These are phyloP conservation scores for Mortierella sp. DNA, from an alignment of 371 early-diverging fungal genomes.

Conservation along the genomic window DNA sequence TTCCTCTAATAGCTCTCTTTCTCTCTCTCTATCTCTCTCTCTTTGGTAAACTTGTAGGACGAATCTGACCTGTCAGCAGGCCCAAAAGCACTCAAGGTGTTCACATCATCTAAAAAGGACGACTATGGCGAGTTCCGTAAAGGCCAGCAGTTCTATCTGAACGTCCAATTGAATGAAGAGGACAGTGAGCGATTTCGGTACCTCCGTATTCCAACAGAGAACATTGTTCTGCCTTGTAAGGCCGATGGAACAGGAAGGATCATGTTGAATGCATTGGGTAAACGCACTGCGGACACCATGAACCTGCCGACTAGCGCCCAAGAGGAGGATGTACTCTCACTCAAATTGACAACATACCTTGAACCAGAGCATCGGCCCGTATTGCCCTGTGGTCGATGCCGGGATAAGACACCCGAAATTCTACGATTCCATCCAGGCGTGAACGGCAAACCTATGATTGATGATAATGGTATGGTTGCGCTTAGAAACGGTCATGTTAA, in stretches of 20 bases:
- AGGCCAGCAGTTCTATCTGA: slow-evolving; percentile 4
- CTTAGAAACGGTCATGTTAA: not conserved
- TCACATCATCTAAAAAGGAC: slow-evolving; percentile 5
- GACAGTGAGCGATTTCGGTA: not conserved
- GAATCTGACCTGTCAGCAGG: not conserved
- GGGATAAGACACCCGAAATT: slow-evolving; percentile 2
- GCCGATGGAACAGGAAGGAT: not conserved
- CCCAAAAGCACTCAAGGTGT: slow-evolving; percentile 1
- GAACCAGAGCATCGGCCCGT: slow-evolving; percentile 1
- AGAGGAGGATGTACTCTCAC: slow-evolving; percentile 4
- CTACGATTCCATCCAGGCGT: slow-evolving; percentile 4
- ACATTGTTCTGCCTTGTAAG: slow-evolving; percentile 4
- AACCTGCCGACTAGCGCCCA: not conserved
- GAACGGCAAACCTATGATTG: slow-evolving; percentile 3
- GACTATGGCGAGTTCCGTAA: slow-evolving; percentile 6
- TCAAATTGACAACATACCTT: not conserved
- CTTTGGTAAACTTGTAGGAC: not conserved
- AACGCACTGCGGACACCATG: not conserved
- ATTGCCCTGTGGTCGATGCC: slow-evolving; percentile 1
- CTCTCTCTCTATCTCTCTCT: too few species aligned
- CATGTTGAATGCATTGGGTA: not conserved
- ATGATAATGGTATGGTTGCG: slow-evolving; percentile 1
- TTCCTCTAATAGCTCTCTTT: too few species aligned
- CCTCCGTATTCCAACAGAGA: not conserved
- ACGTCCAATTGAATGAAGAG: slow-evolving; percentile 4